Base-by-base conservation (phyloP, 148 eudicot species). In the Heliosperma pusillum region DNA sequence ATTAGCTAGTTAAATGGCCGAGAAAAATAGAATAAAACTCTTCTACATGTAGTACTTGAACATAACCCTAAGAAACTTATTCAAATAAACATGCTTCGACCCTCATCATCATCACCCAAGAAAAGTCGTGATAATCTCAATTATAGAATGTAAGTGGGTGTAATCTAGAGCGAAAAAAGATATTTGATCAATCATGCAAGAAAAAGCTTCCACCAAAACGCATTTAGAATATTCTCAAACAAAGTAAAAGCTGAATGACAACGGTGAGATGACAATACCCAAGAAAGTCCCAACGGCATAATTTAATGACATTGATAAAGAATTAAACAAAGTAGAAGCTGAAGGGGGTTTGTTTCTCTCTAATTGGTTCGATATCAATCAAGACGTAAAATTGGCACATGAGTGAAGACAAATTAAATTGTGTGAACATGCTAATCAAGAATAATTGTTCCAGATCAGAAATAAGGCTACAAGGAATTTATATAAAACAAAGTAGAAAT, bases 1-100 rank as follows among this genome's bases (percentile, higher is more conserved):
- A 17, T 76, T 66, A 72, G 80, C 76, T 66, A 72, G 80, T 8
- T 69, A n/a, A 53, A 21, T 57, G 61, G 65, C 71, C 19, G 42
- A 20, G 50, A 45, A 45, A 58, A 27, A 24, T 25, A 36, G 10
- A 40, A 58, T 15, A 64, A 42, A 40, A 8, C 42, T 7, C 42
- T 36, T 36, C 42, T 36, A 6, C 42, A 36, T 36, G 7, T 0
- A 0, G 9, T 36, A 36, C 7, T 36, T 36, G 42, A 36, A 36
- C 15, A 27, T 11, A 19, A 24, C 9, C 25, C 59, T 52, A 22
- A 36, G 16, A 57, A 7, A 59, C 24, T 50, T 4, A 57, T 19
- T 57, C 24, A 57, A 57, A 20, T 57, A 57, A 57, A 20, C 60
- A 57, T 20, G 7, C 21, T 57, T 57, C 24, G 16, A 20, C 21